A percentile compares a stretch with the other conserved stretches of the same genome.
phyloP scores from a whole-genome alignment of 768 basidiomycete species.

The Dacryopinax primogenitus region DNA sequence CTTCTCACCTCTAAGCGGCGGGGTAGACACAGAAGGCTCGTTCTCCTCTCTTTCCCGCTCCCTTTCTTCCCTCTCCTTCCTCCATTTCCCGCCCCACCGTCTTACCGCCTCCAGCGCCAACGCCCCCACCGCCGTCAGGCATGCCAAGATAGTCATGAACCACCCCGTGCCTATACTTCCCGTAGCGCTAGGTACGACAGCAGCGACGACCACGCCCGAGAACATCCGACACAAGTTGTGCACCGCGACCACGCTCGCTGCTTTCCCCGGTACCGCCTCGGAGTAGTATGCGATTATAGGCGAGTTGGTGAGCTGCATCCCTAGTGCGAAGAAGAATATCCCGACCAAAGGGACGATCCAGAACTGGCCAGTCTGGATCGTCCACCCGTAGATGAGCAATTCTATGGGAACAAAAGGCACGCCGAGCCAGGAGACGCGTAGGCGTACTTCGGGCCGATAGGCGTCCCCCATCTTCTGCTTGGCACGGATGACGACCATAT shows the following conservation, averaged over 20 bases:
- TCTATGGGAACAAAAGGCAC: slow-evolving; percentile 14
- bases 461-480: slow-evolving; percentile 9
- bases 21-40: no score
- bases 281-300: slow-evolving; percentile 15
- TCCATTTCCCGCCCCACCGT: not conserved
- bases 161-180: slow-evolving; percentile 12
- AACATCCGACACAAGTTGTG: slow-evolving; percentile 14
- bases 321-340: slow-evolving; percentile 14
- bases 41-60: not conserved
- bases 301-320: slow-evolving; percentile 13
- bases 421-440: slow-evolving; percentile 13
- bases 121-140: not conserved
- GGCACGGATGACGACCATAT: slow-evolving; percentile 11
- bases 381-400: slow-evolving; percentile 15
- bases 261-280: slow-evolving; percentile 13
- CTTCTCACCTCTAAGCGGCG: no score
- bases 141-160: slow-evolving; percentile 15
- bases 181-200: slow-evolving; percentile 10
- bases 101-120: slow-evolving; percentile 7
- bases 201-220: slow-evolving; percentile 11
- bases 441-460: slow-evolving; percentile 13
- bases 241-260: slow-evolving; percentile 14
- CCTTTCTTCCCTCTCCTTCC: slow-evolving; percentile 6
- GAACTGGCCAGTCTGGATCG: not conserved
- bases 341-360: slow-evolving; percentile 13